Percentiles rank a stretch among this genome's conserved stretches.
Conservation (phyloP, 2,329 filamentous ascomycete species). For the Diaporthe caulivora region DNA sequence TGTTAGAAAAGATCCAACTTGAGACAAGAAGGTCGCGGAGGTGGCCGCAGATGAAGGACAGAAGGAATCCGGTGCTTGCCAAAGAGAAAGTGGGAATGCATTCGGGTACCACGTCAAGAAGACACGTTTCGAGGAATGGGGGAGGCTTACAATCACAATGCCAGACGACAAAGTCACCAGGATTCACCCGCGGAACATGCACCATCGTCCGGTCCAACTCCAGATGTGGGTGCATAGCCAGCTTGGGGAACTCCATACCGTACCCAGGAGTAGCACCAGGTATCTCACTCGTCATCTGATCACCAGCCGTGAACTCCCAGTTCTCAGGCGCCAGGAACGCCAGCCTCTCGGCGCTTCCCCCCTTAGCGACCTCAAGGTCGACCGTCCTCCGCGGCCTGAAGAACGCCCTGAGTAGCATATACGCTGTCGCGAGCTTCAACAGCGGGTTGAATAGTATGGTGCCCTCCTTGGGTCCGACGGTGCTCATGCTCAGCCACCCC, state of each 20-base stretch:
- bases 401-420: constrained; percentile 86
- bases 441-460: constrained; percentile 87
- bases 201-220: constrained; percentile 77
- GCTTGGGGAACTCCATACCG: constrained; percentile 74
- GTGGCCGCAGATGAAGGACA: too few relatives aligned
- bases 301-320: constrained; percentile 67
- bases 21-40: not conserved
- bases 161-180: constrained; percentile 86
- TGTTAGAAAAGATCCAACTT: not conserved
- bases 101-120: not conserved
- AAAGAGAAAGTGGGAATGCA: too few relatives aligned
- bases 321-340: constrained; percentile 64
- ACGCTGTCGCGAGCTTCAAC: constrained; percentile 80
- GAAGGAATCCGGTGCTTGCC: not conserved
- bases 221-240: constrained; percentile 76
- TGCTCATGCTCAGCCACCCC: constrained; percentile 87
- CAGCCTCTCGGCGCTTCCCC: constrained; percentile 43
- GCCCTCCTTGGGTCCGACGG: constrained; percentile 79
- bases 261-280: constrained; percentile 78
- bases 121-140: not conserved
- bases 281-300: constrained; percentile 67
- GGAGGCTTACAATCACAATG: constrained; percentile 72
- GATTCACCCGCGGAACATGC: constrained; percentile 75
- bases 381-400: constrained; percentile 63
- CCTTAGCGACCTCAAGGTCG: constrained; percentile 15